phyloP scores from a whole-genome alignment of 2,329 filamentous ascomycete genomes.

The Blumeriella jaapii region DNA sequence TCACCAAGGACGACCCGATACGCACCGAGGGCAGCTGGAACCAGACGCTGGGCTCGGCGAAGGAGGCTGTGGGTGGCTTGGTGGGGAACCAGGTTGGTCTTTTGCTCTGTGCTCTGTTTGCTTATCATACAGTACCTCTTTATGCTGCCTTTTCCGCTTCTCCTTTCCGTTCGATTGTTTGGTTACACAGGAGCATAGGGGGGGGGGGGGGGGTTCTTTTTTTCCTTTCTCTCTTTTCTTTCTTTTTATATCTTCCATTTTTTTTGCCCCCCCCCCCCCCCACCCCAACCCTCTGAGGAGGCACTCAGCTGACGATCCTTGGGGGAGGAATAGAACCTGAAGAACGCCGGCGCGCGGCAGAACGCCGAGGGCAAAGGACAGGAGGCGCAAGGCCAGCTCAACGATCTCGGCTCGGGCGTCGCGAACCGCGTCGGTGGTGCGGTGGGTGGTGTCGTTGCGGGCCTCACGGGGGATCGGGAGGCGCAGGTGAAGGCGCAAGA shows the following conservation, averaged over 20 bases:
- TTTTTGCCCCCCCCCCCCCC: too few relatives aligned
- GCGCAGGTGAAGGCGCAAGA: constrained; percentile 54
- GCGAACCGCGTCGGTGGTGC: constrained; percentile 57
- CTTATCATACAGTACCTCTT: too few relatives aligned
- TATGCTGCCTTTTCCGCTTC: too few relatives aligned
- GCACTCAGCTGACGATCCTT: neutral
- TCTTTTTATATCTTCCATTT: too few relatives aligned
- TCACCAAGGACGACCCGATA: constrained; percentile 60
- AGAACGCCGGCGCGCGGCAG: constrained; percentile 63
- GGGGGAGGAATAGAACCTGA: constrained; percentile 42
- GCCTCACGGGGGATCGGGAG: constrained; percentile 56
- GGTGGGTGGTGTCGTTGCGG: constrained; percentile 59
- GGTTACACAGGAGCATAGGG: too few relatives aligned
- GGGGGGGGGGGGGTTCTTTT: too few relatives aligned
- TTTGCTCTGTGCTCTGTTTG: too few relatives aligned
- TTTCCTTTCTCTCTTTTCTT: too few relatives aligned
- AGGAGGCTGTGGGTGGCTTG: constrained; percentile 68
- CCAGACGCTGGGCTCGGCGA: constrained; percentile 78
- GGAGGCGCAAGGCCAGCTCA: constrained; percentile 73
- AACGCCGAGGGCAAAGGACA: constrained; percentile 70
- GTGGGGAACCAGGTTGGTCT: constrained; percentile 56
- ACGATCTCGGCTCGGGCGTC: constrained; percentile 58
- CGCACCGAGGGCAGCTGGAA: constrained; percentile 68
- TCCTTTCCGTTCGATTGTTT: too few relatives aligned
- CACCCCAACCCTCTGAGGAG: too few relatives aligned